Evolutionary conservation across 2,329 filamentous ascomycete genomes (phyloP).

Genomic region (Aureobasidium sp.): DNA sequence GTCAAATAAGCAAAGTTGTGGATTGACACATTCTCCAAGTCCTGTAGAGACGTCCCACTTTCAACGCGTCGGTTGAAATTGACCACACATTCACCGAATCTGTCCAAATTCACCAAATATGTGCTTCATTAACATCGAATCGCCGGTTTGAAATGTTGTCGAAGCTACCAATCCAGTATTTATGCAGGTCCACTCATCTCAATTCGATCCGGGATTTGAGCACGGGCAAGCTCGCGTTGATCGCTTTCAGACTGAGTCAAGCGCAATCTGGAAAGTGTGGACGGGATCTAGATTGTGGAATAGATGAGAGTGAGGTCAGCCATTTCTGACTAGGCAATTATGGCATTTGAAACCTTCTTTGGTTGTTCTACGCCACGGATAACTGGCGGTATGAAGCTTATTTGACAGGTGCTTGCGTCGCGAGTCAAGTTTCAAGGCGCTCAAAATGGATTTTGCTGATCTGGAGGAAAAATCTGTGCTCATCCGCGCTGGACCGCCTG

Average conservation of each 20-base stretch:
- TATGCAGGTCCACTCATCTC: background rate
- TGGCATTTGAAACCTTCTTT: background rate
- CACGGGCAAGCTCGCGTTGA: background rate
- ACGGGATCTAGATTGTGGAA: background rate
- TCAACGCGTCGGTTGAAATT: background rate
- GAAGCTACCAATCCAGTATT: background rate
- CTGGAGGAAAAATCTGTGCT: background rate
- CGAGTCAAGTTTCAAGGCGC: background rate
- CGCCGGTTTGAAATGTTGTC: background rate
- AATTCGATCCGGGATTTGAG: background rate
- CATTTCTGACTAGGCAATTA: background rate
- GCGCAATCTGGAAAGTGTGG: background rate
- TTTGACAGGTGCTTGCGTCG: background rate
- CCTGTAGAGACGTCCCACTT: background rate
- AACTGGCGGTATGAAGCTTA: background rate
- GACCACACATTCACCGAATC: background rate
- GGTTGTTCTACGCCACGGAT: background rate
- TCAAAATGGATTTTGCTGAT: background rate
- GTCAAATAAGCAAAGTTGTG: background rate
- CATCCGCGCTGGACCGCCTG: background rate
- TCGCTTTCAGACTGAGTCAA: background rate
- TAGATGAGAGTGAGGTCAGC: constrained; percentile 1
- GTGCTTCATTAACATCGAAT: background rate
- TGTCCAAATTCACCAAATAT: background rate
- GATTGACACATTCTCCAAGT: background rate